Conservation (phyloP, 2,329 filamentous ascomycete species). For the Dothidotthia symphoricarpi region DNA sequence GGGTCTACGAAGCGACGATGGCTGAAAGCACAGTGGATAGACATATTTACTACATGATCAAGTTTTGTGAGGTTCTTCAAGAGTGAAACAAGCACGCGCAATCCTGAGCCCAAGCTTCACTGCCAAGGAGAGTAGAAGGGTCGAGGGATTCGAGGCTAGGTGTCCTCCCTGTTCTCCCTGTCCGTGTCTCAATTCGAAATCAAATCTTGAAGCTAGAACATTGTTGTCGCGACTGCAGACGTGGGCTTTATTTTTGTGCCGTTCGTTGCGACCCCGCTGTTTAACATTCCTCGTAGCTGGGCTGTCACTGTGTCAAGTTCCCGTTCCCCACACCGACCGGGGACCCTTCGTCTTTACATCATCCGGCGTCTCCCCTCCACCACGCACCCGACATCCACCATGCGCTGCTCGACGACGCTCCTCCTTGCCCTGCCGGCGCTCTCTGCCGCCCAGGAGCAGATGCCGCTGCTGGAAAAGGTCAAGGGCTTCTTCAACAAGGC, state of each 20-base stretch:
- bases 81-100: too few relatives aligned
- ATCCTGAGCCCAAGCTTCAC: too few relatives aligned
- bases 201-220: too few relatives aligned
- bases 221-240: conserved; percentile 1
- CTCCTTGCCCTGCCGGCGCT: conserved; percentile 54
- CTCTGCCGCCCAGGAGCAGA: conserved; percentile 56
- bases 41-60: too few relatives aligned
- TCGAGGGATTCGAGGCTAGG: not conserved
- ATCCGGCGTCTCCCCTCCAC: conserved; percentile 13
- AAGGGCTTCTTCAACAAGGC: conserved; percentile 56
- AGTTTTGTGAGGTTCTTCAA: too few relatives aligned
- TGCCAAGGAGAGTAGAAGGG: too few relatives aligned
- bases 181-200: not conserved
- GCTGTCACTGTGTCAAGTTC: conserved; percentile 7
- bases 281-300: conserved; percentile 1
- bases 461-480: conserved; percentile 61
- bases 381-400: conserved; percentile 26
- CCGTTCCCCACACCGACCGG: conserved; percentile 22
- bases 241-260: conserved; percentile 6
- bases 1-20: too few relatives aligned
- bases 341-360: conserved; percentile 23
- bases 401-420: conserved; percentile 55
- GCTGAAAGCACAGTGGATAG: too few relatives aligned
- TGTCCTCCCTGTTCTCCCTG: too few relatives aligned
- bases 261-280: conserved; percentile 6